Conservation (phyloP, 495 filamentous ascomycete species). For the Penicillium lividum region DNA sequence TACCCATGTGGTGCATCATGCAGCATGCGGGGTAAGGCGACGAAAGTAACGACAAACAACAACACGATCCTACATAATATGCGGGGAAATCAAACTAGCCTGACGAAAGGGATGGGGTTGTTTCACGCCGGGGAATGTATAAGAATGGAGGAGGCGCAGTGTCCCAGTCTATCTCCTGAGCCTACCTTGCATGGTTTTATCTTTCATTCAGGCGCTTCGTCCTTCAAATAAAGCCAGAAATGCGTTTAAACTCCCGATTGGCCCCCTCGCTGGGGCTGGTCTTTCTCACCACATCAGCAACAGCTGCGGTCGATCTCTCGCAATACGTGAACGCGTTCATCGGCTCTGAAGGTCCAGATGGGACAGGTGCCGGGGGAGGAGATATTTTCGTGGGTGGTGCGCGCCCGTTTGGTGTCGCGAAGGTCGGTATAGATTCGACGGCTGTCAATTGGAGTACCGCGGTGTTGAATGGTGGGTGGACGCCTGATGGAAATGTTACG, state of each 20-base stretch:
- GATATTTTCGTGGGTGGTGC: conserved; percentile 70
- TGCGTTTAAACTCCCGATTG: conserved; percentile 1
- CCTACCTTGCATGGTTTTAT: not conserved
- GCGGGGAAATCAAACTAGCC: not conserved
- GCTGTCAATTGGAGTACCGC: conserved; percentile 53
- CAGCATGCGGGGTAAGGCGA: conserved; percentile 20
- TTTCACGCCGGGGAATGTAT: conserved; percentile 13
- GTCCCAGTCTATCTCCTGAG: not conserved
- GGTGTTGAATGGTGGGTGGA: conserved; percentile 56
- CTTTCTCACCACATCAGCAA: conserved; percentile 3
- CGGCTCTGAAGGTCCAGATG: conserved; percentile 37
- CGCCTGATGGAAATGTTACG: conserved; percentile 58
- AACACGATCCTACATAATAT: not conserved
- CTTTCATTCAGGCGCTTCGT: not conserved
- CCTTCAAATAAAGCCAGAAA: not conserved
- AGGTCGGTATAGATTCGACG: conserved; percentile 63
- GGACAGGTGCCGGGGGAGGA: conserved; percentile 49
- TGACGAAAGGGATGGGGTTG: not conserved
- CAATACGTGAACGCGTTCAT: conserved; percentile 50
- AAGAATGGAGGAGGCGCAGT: conserved; percentile 6
- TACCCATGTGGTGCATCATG: not conserved
- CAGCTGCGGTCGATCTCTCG: conserved; percentile 36
- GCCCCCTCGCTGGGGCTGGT: conserved; percentile 1
- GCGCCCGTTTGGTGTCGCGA: conserved; percentile 65
- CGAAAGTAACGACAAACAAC: not conserved